Base-by-base conservation (phyloP, 2,329 filamentous ascomycete species). In the Endoconidiophora polonica region DNA sequence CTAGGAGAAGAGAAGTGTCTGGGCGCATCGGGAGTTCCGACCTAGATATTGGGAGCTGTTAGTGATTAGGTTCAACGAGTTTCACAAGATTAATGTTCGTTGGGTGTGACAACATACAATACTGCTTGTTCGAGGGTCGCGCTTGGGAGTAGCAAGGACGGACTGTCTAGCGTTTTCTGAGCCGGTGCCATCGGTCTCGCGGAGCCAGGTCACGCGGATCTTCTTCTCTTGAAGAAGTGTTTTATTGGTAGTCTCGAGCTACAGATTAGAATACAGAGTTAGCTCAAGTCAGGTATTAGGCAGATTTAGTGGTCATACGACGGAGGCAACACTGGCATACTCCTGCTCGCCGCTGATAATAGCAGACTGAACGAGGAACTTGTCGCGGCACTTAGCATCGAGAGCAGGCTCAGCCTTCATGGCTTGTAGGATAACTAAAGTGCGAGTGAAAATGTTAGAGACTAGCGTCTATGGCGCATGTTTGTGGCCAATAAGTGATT, bases 361-460 rank as follows among this genome's bases (percentile, higher is more conserved):
- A 45, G 94, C 85, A 23, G 88, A 93, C 68, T 96, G 90, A 36
- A 96, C 90, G 49, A 96, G 77, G 66, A 96, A 96, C 71, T 96
- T 96, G 74, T 96, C 90, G 65, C 86, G 83, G 71, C 91, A 98
- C 65, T 86, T 88, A 55, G 83, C 80, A 63, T 94, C 88, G 52
- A 72, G 65, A 18, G 88, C 77, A 50, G 90, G 90, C 60, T 96
- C 88, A 61, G 86, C 79, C 72, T 94, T 95, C 91, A 98, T 95
- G 22, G 90, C 87, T 69, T 98, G 91, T 40, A 98, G 79, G 37
- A 96, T 80, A 52, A 98, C 91, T 93, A 55, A 48, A 20, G 22
- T 3, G 40, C 22, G 38, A 20, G 18, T 4, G 2, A 23, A 26
- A 22, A 16, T 39, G 22, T 41, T 40, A 12, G 37, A 53, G 57